Conservation (phyloP, 2,329 filamentous ascomycete genomes). For the Tothia fuscella region DNA sequence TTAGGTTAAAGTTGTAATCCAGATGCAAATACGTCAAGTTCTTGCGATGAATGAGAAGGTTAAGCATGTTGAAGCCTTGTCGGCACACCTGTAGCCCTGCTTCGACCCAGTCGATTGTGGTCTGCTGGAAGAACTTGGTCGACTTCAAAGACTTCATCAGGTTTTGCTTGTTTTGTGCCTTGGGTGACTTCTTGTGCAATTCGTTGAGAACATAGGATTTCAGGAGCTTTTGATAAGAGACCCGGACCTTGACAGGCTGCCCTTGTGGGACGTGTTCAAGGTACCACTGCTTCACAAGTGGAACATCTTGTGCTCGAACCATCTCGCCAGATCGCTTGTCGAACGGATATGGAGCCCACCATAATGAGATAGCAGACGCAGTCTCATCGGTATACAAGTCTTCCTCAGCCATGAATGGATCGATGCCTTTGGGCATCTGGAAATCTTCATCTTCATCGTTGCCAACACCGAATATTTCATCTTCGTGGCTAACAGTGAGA, state of each 20-base stretch:
- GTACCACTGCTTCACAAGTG: conserved; percentile 96
- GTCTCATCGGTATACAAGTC: conserved; percentile 84
- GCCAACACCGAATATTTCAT: conserved; percentile 77
- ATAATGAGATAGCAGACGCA: conserved; percentile 78
- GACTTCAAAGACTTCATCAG: conserved; percentile 80
- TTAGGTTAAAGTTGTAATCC: conserved; percentile 98
- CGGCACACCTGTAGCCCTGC: conserved; percentile 95
- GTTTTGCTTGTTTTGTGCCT: conserved; percentile 91
- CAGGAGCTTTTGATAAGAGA: conserved; percentile 94
- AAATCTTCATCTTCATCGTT: conserved; percentile 80
- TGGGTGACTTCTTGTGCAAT: conserved; percentile 88
- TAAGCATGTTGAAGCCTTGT: conserved; percentile 98
- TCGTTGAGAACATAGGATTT: conserved; percentile 96
- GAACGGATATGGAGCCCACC: conserved; percentile 98
- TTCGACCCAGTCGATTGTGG: conserved; percentile 98
- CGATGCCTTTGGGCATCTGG: conserved; percentile 62
- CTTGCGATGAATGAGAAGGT: conserved; percentile 93
- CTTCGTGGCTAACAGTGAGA: conserved; percentile 81
- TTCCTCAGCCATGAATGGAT: conserved; percentile 84
- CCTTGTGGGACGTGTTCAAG: conserved; percentile 85
- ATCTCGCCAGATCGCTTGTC: conserved; percentile 87
- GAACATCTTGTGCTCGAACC: conserved; percentile 94
- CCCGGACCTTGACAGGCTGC: conserved; percentile 91
- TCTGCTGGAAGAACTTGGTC: conserved; percentile 99
- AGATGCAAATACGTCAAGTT: conserved; percentile 97